phyloP scores from a whole-genome alignment of 164 flowering plant species.

The Vitis labrusca region DNA sequence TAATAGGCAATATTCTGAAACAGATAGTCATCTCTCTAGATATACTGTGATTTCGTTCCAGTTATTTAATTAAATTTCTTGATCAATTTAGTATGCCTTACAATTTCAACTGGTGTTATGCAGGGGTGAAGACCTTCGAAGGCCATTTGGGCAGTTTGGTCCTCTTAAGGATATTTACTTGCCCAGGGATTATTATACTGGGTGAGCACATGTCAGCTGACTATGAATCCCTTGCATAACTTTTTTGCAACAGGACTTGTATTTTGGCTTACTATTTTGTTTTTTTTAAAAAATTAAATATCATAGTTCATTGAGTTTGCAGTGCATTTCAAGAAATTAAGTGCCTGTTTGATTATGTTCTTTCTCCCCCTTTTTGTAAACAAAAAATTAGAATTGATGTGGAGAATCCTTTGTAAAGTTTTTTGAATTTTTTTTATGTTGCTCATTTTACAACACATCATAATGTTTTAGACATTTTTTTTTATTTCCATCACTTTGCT shows the following conservation, averaged over 20 bases:
- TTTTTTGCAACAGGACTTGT: no score
- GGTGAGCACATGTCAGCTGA: slow-evolving; percentile 38
- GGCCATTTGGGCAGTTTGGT: slow-evolving; percentile 67
- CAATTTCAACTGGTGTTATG: not conserved
- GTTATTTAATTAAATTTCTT: no score
- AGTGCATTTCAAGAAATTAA: not conserved
- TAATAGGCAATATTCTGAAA: no score
- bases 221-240: no score
- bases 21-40: no score
- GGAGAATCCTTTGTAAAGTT: not conserved
- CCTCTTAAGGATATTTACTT: slow-evolving; percentile 61
- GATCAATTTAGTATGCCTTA: not conserved
- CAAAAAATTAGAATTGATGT: not conserved
- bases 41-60: no score
- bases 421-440: not conserved
- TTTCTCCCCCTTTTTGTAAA: not conserved
- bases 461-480: not conserved
- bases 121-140: slow-evolving; percentile 72
- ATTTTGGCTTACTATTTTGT: no score
- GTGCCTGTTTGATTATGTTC: not conserved
- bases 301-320: not conserved
- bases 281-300: not conserved
- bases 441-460: not conserved
- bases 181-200: slow-evolving; percentile 67
- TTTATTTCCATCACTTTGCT: not conserved